phyloP scores from a whole-genome alignment of 2,329 filamentous ascomycete species.

The Apiospora kogelbergensis region DNA sequence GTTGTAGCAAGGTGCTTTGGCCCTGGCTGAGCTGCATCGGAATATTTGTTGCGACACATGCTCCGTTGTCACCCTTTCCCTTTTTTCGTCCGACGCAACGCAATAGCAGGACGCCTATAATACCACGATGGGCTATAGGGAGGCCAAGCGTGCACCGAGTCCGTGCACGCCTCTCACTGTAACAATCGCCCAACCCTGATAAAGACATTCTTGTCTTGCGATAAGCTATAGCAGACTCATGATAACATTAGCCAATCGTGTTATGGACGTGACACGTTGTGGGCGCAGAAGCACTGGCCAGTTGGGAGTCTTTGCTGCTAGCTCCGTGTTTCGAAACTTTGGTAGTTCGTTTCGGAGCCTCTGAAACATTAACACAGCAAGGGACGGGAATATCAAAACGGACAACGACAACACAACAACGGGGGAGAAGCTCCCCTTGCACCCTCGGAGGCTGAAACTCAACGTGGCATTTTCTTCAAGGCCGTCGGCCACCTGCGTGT shows the following conservation, averaged over 20 bases:
- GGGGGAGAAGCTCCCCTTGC: neutral
- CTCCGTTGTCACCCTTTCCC: conserved; percentile 1
- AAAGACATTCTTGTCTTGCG: neutral
- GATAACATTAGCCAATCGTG: neutral
- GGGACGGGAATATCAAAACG: neutral
- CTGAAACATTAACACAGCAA: neutral
- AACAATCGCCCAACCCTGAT: neutral
- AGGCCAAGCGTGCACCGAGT: neutral
- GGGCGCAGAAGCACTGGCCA: neutral
- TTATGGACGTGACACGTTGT: neutral
- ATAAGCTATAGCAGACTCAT: neutral
- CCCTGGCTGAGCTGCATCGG: neutral
- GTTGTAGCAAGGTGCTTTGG: neutral
- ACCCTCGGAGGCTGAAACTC: neutral
- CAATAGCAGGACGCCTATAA: neutral
- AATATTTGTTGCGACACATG: conserved; percentile 1
- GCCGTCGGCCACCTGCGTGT: neutral
- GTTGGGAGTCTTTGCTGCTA: neutral
- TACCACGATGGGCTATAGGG: neutral
- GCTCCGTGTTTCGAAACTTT: neutral
- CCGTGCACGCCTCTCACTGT: neutral
- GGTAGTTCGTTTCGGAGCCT: neutral
- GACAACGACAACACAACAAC: neutral
- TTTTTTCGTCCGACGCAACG: neutral
- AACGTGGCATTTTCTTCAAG: neutral